phyloP scores from a whole-genome alignment of 306 rosid species.

The Castanea sativa region DNA sequence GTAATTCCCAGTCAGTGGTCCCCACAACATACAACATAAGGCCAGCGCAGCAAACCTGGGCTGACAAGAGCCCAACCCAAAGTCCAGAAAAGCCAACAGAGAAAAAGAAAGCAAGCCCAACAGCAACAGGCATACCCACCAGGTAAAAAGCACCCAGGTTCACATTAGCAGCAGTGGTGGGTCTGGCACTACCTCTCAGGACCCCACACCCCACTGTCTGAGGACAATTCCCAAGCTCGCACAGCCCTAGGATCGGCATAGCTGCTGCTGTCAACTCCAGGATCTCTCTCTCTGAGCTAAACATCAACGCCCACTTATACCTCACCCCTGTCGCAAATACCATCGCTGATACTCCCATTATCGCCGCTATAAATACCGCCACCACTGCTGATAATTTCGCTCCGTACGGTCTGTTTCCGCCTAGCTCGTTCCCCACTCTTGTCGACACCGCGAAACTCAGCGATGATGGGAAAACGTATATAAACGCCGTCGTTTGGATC shows the following conservation, averaged over 20 bases:
- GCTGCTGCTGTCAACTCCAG: conserved; percentile 61
- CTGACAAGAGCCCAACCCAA: conserved; percentile 79
- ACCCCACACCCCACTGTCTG: conserved; percentile 94
- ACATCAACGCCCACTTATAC: conserved; percentile 65
- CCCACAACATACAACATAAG: conserved; percentile 71
- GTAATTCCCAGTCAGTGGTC: conserved; percentile 79
- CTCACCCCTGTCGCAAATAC: conserved; percentile 57
- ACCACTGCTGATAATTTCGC: conserved; percentile 63
- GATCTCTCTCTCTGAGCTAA: conserved; percentile 56
- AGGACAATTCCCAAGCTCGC: conserved; percentile 95
- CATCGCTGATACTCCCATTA: conserved; percentile 61
- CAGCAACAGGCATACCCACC: conserved; percentile 87
- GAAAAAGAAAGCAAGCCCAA: conserved; percentile 66
- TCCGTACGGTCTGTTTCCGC: conserved; percentile 42
- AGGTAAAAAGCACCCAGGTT: conserved; percentile 81
- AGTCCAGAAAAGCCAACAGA: conserved; percentile 79
- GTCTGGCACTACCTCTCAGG: conserved; percentile 80
- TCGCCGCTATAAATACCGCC: conserved; percentile 44
- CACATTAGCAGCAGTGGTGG: conserved; percentile 75
- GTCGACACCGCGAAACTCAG: conserved; percentile 79
- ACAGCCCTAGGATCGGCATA: conserved; percentile 77
- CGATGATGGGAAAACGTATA: conserved; percentile 84
- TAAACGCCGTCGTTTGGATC: conserved; percentile 83
- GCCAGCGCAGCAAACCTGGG: conserved; percentile 90
- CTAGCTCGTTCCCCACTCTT: conserved; percentile 84